Evolutionary conservation across 1,284 basidiomycete genomes (phyloP), one percentile per base, ranked within the genome.

Genomic region (Irpex rosettiformis): DNA sequence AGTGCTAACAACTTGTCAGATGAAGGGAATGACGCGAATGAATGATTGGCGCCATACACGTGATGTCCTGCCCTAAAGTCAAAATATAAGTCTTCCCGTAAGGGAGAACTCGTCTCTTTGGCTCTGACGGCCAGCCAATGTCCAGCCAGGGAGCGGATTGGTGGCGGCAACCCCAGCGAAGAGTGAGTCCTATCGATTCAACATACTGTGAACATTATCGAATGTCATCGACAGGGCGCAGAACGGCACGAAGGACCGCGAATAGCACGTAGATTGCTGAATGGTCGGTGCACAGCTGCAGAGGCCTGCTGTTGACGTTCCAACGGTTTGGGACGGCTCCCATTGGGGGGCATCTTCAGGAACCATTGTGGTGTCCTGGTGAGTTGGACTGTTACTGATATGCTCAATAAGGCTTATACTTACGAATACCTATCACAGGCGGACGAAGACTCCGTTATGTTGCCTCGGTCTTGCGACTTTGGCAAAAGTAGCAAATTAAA

Each of bases 401-500:
- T n/a, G n/a, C n/a, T n/a, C n/a, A n/a, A n/a, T n/a, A n/a, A n/a
- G n/a, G n/a, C n/a, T n/a, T n/a, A n/a, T n/a, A n/a, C n/a, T n/a
- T n/a, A n/a, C n/a, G n/a, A n/a, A n/a, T n/a, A n/a, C n/a, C n/a
- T n/a, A n/a, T n/a, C n/a, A n/a, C n/a, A n/a, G n/a, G n/a, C n/a
- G n/a, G n/a, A n/a, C n/a, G n/a, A n/a, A n/a, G n/a, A n/a, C n/a
- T n/a, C n/a, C n/a, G n/a, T n/a, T 21, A 10, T 47, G 16, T 47
- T 18, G 43, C 18, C 43, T 13, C 22, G 13, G n/a, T 47, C 8
- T 13, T 47, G n/a, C 10, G 43, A 18, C 22, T 47, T 7, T 21
- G 43, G 18, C 22, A 18, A 47, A 47, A 21, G 43, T 21, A 47
- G 43, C 51, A 60, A 60, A 57, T 54, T 33, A 60, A 60, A 18